Conservation (phyloP, 768 basidiomycete species). For the Hortiboletus flavorubellus region DNA sequence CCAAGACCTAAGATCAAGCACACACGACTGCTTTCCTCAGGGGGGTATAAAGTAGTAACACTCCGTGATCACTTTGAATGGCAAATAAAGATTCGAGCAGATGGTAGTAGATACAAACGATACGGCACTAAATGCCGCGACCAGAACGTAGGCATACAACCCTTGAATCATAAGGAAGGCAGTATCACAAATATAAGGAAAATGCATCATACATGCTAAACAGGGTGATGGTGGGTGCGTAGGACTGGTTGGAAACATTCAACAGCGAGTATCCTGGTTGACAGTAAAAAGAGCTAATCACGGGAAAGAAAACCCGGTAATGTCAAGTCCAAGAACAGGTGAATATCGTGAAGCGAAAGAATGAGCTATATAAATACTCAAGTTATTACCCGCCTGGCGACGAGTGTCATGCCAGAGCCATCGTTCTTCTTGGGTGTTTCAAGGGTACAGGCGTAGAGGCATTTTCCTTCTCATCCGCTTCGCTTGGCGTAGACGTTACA, state of each 20-base stretch:
- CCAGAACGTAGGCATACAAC: constrained; percentile 25
- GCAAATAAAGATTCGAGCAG: neutral
- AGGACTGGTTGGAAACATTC: constrained; percentile 1
- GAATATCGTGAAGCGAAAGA: constrained; percentile 5
- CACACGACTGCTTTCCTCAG: too few species aligned
- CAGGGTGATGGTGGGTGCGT: constrained; percentile 1
- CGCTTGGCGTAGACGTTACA: constrained; percentile 39
- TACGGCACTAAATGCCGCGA: constrained; percentile 2
- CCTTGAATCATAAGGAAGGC: constrained; percentile 4
- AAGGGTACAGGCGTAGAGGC: constrained; percentile 28
- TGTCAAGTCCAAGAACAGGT: constrained; percentile 13
- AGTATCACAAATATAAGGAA: constrained; percentile 18
- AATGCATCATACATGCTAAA: constrained; percentile 13
- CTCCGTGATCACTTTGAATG: neutral
- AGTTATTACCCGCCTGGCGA: neutral
- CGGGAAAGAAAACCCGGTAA: constrained; percentile 4
- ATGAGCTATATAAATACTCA: constrained; percentile 4
- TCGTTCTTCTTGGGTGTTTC: constrained; percentile 17
- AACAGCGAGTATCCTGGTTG: constrained; percentile 5
- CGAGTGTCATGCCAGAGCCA: constrained; percentile 13
- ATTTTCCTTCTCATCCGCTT: constrained; percentile 62
- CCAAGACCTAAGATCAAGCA: too few species aligned
- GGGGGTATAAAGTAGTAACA: neutral
- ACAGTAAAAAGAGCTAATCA: constrained; percentile 11
- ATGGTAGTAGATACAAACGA: constrained; percentile 16